Evolutionary conservation across 306 rosid genomes (phyloP).

Genomic region (Sicyos edulis): DNA sequence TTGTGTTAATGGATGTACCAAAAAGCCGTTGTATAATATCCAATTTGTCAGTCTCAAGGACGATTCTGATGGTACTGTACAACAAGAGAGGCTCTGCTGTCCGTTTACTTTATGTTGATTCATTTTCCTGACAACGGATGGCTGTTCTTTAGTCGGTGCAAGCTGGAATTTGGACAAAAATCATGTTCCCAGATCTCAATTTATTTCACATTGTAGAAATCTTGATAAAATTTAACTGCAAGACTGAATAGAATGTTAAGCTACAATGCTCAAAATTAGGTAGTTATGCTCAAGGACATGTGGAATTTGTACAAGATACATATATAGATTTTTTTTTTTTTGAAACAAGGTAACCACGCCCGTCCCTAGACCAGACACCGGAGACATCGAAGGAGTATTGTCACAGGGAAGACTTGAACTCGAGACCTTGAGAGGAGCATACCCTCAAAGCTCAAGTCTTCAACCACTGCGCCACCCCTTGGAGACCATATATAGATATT

Average conservation of each 20-base stretch:
- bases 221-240: neutral
- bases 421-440: too few relatives aligned
- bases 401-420: too few relatives aligned
- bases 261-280: neutral
- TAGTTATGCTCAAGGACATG: neutral
- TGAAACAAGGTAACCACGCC: too few relatives aligned
- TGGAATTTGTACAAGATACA: neutral
- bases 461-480: too few relatives aligned
- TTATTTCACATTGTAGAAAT: neutral
- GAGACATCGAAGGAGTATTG: too few relatives aligned
- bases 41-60: constrained; percentile 10
- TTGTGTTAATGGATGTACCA: neutral
- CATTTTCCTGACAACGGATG: neutral
- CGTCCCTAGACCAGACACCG: too few relatives aligned
- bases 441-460: too few relatives aligned
- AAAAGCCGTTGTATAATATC: constrained; percentile 1
- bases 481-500: too few relatives aligned
- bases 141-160: constrained; percentile 14
- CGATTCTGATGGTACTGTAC: constrained; percentile 9
- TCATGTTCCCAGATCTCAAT: neutral
- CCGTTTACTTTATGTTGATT: constrained; percentile 9
- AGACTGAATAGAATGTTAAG: neutral
- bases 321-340: too few relatives aligned
- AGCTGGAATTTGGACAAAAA: constrained; percentile 15
- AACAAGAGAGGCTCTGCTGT: constrained; percentile 14